These are phyloP conservation scores for Xylaria sp. DNA, from an alignment of 2,329 filamentous ascomycete genomes.

Conservation along the genomic window DNA sequence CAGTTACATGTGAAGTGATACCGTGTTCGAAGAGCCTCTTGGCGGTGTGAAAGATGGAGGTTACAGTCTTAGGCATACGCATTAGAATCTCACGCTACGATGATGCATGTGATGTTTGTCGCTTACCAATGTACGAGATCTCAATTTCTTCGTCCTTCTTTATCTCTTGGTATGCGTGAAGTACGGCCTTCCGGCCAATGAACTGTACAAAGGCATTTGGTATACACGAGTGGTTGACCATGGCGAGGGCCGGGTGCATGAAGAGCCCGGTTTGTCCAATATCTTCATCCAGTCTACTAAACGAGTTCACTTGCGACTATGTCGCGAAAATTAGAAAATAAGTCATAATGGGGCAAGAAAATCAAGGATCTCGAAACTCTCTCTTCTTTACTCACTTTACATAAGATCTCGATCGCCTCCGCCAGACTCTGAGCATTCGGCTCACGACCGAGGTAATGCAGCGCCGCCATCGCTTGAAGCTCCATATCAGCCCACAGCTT, in stretches of 20 bases:
- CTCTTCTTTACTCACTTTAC: slow-evolving; percentile 57
- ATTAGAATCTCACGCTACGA: slow-evolving; percentile 1
- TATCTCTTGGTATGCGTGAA: slow-evolving; percentile 64
- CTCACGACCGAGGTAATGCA: slow-evolving; percentile 58
- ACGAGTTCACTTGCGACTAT: slow-evolving; percentile 71
- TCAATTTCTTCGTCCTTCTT: slow-evolving; percentile 65
- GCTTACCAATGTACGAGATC: slow-evolving; percentile 70
- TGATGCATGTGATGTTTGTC: not conserved
- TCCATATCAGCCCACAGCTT: slow-evolving; percentile 59
- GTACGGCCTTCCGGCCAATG: slow-evolving; percentile 60
- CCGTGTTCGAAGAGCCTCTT: slow-evolving; percentile 54
- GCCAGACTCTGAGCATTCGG: slow-evolving; percentile 51
- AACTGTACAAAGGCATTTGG: slow-evolving; percentile 71
- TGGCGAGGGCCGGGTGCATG: slow-evolving; percentile 65
- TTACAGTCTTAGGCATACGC: slow-evolving; percentile 57
- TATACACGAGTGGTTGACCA: slow-evolving; percentile 71
- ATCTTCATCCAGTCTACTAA: slow-evolving; percentile 66
- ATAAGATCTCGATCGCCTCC: slow-evolving; percentile 60
- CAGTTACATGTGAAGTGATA: slow-evolving; percentile 67
- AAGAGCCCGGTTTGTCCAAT: slow-evolving; percentile 65
- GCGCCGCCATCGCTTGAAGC: slow-evolving; percentile 62
- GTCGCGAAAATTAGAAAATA: slow-evolving; percentile 11
- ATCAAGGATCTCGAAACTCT: not conserved
- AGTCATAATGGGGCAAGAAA: not conserved
- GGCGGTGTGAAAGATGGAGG: slow-evolving; percentile 57